These are phyloP conservation scores for Krasilnikovozyma curviuscula DNA, from an alignment of 768 basidiomycete species.

Conservation along the genomic window DNA sequence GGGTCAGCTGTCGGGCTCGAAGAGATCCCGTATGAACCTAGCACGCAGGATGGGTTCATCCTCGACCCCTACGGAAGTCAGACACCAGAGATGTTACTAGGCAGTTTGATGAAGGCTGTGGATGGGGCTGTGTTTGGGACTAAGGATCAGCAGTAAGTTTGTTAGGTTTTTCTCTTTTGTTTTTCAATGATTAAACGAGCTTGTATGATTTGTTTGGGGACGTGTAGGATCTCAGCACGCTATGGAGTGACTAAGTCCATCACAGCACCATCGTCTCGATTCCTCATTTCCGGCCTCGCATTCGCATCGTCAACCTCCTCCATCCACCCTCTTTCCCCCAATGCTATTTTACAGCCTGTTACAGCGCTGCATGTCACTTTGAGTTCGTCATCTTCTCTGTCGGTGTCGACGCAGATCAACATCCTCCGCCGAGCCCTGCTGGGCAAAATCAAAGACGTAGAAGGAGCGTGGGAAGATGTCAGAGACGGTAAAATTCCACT, in stretches of 20 bases:
- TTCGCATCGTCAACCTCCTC: slow-evolving; percentile 44
- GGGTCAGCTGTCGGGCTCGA: slow-evolving; percentile 49
- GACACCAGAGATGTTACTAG: slow-evolving; percentile 1
- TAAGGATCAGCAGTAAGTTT: slow-evolving; percentile 45
- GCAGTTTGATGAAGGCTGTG: slow-evolving; percentile 37
- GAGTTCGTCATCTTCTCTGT: slow-evolving; percentile 30
- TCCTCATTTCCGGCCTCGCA: slow-evolving; percentile 46
- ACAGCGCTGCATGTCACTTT: slow-evolving; percentile 50
- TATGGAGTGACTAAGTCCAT: slow-evolving; percentile 54
- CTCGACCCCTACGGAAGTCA: not conserved
- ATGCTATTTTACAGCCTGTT: slow-evolving; percentile 42
- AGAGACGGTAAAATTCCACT: slow-evolving; percentile 37
- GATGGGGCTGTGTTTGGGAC: slow-evolving; percentile 56
- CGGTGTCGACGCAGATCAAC: slow-evolving; percentile 41
- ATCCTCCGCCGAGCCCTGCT: slow-evolving; percentile 3
- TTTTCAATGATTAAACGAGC: not conserved
- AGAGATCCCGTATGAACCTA: slow-evolving; percentile 46
- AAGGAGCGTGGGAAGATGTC: slow-evolving; percentile 5
- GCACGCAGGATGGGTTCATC: slow-evolving; percentile 43
- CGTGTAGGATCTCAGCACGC: slow-evolving; percentile 47
- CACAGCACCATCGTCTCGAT: slow-evolving; percentile 37
- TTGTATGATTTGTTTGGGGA: not conserved
- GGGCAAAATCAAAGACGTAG: slow-evolving; percentile 1
- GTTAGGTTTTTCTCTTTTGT: slow-evolving; percentile 14
- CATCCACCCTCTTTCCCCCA: slow-evolving; percentile 38